These are phyloP conservation scores for Picochlorum sp. DNA, from an alignment of 139 green algal genomes.

Conservation along the genomic window DNA sequence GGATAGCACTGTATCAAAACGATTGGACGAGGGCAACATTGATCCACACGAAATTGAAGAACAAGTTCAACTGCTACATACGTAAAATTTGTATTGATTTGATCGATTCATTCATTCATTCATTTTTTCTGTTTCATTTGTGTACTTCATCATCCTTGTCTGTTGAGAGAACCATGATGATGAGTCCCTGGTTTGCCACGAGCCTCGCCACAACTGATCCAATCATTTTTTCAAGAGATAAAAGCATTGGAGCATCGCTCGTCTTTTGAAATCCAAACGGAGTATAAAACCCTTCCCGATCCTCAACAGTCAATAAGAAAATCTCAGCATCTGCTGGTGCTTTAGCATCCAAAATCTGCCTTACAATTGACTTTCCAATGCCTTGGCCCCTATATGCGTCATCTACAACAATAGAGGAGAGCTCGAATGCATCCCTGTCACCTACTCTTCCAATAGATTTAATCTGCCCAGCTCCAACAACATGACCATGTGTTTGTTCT, in stretches of 20 bases:
- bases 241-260: not conserved
- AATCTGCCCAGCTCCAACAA: not conserved
- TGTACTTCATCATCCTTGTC: no score
- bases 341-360: not conserved
- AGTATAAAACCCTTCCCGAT: not conserved
- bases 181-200: not conserved
- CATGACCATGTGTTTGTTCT: not conserved
- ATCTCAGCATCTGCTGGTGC: not conserved
- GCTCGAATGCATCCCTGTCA: not conserved
- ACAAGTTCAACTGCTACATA: not conserved
- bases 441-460: not conserved
- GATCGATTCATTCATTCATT: not conserved
- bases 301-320: not conserved
- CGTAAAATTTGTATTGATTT: not conserved
- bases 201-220: not conserved
- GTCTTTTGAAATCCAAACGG: conserved; percentile 2
- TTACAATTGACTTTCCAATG: not conserved
- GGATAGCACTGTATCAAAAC: not conserved
- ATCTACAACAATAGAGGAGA: conserved; percentile 7
- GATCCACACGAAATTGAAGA: not conserved
- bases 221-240: conserved; percentile 6
- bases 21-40: not conserved
- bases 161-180: conserved; percentile 5
- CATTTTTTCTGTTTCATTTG: no score
- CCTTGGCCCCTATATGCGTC: conserved; percentile 8